Evolutionary conservation across 78 protist genomes (phyloP), one percentile per base, ranked within the genome.

Genomic region (Diacronema lutheri): DNA sequence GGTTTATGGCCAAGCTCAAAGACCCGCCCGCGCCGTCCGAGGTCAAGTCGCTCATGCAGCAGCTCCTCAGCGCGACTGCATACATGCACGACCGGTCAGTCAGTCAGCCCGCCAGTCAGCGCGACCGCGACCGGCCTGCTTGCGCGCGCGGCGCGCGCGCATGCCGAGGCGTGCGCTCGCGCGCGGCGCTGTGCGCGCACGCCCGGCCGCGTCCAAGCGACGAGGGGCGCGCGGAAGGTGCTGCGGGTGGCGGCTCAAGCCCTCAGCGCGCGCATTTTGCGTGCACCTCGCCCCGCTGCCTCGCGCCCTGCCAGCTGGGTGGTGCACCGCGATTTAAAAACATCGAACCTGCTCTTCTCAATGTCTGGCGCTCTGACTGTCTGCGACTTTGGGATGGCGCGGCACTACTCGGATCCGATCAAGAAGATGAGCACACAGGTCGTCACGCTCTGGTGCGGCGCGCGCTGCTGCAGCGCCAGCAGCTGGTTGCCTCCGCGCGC

Each of bases 381-480:
- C 5, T 35, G 68, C 25, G 90, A 86, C 58, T 86, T 86, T 25
- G 90, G 87, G 16, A 57, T 87, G 25, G 90, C 86, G 19, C 62
- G 86, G 23, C 0, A 19, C 7, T 87, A 87, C 82, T 41, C 44
- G 2, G 86, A 81, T 46, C 90, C 90, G 11, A n/a, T 69, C 37
- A 64, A 65, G 81, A 25, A 14, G 37, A 37, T 60, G n/a, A 82
- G 87, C 33, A 80, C 37, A 20, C 9, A 10, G 66, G 90, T 87
- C 16, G 90, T 87, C 21, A 87, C 90, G 19, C 90, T 87, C 25
- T 81, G 85, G 81, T 81, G 35, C 85, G 56, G 56, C 56, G 56
- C 4, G 56, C 56, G 56, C 56, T 46, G 56, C 56, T 10, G 56
- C n/a, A n/a, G n/a, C n/a, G n/a, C n/a, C n/a, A n/a, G n/a, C n/a